Conservation (phyloP, 306 rosid species). For the Dicorynia guianensis region DNA sequence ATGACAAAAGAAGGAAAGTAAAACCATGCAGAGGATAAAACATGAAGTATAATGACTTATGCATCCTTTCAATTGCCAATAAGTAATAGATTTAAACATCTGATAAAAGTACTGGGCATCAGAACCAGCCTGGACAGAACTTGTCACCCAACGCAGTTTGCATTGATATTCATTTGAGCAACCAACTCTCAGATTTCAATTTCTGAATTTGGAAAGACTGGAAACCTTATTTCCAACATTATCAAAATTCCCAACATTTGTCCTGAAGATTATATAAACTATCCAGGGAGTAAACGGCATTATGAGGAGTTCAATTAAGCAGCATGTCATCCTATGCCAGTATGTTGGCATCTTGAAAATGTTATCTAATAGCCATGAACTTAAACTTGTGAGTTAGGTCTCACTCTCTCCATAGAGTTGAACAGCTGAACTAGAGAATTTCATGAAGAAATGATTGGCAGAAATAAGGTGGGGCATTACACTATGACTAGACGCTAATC, state of each 20-base stretch:
- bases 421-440: not conserved
- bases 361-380: not conserved
- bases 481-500: not conserved
- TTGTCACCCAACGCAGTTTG: not conserved
- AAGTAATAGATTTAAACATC: not conserved
- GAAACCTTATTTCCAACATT: not conserved
- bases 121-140: not conserved
- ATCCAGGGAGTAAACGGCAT: not conserved
- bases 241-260: not conserved
- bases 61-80: constrained; percentile 14
- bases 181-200: not conserved
- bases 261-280: not conserved
- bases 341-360: not conserved
- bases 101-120: not conserved
- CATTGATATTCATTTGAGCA: not conserved
- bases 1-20: constrained; percentile 6
- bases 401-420: not conserved
- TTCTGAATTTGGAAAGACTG: not conserved
- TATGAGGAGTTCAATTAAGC: not conserved
- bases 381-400: no score
- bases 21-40: constrained; percentile 23
- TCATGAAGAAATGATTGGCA: not conserved
- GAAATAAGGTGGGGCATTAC: not conserved
- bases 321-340: not conserved
- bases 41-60: not conserved